Conservation (phyloP, 441 rosid species). For the Gossypium gossypioides region DNA sequence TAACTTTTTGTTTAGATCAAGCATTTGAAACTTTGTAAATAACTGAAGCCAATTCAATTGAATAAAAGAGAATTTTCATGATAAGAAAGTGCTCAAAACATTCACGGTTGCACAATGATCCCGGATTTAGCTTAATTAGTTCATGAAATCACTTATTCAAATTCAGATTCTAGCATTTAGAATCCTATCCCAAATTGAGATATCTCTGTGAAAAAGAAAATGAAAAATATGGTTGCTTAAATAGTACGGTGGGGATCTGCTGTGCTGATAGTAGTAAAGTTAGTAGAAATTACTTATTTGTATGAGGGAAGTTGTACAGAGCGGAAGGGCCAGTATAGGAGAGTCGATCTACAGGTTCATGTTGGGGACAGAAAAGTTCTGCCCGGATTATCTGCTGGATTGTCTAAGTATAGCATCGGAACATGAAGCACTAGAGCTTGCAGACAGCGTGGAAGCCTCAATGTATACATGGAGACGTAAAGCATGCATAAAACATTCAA, state of each 20-base stretch:
- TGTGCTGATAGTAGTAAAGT: not conserved
- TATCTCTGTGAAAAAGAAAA: not conserved
- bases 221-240: not conserved
- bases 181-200: not conserved
- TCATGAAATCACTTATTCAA: not conserved
- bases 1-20: not conserved
- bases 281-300: not conserved
- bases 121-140: not conserved
- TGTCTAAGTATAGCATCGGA: conserved; percentile 42
- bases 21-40: not conserved
- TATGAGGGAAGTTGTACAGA: conserved; percentile 20
- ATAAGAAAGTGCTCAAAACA: not conserved
- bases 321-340: conserved; percentile 53
- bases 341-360: conserved; percentile 50
- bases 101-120: not conserved
- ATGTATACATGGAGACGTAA: conserved; percentile 71
- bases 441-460: conserved; percentile 53
- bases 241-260: not conserved
- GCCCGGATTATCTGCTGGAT: conserved; percentile 50
- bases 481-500: conserved; percentile 46
- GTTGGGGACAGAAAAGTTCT: conserved; percentile 36
- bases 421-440: conserved; percentile 61
- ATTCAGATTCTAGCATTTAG: not conserved
- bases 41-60: not conserved
- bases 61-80: not conserved